phyloP scores from a whole-genome alignment of 192 early-diverging fungal species.

The Umbelopsis sp. region DNA sequence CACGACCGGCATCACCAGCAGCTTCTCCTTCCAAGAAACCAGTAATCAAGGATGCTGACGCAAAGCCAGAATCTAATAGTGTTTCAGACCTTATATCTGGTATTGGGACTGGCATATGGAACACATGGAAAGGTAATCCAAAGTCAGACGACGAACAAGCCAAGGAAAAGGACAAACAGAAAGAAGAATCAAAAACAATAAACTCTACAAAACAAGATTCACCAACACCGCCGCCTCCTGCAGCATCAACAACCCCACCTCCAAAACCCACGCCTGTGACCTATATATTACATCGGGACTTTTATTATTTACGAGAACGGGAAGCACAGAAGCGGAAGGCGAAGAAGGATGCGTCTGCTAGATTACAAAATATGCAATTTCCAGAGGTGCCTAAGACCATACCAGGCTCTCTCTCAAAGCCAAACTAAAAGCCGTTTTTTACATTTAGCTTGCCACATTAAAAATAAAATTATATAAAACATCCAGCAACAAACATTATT shows the following conservation, averaged over 20 bases:
- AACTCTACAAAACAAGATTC: not conserved
- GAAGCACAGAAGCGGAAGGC: slow-evolving; percentile 42
- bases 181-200: slow-evolving; percentile 20
- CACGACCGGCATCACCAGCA: slow-evolving; percentile 28
- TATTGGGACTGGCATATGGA: slow-evolving; percentile 38
- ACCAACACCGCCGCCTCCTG: not conserved
- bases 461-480: not conserved
- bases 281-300: slow-evolving; percentile 50
- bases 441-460: not conserved
- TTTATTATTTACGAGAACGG: slow-evolving; percentile 49
- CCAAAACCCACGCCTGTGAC: slow-evolving; percentile 29
- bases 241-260: slow-evolving; percentile 17
- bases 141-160: slow-evolving; percentile 26
- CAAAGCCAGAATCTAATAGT: slow-evolving; percentile 35
- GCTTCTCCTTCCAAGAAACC: slow-evolving; percentile 29
- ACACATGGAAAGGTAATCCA: slow-evolving; percentile 22
- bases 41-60: slow-evolving; percentile 26
- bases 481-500: not conserved
- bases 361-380: slow-evolving; percentile 42
- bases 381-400: slow-evolving; percentile 46
- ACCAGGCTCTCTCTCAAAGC: slow-evolving; percentile 6
- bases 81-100: slow-evolving; percentile 31
- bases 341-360: slow-evolving; percentile 41
- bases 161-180: slow-evolving; percentile 17
- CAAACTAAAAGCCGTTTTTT: not conserved